Percentiles rank a stretch among this genome's conserved stretches.
Conservation (phyloP, 1,139 yeast species). For the Arxiozyma slooffiae region DNA sequence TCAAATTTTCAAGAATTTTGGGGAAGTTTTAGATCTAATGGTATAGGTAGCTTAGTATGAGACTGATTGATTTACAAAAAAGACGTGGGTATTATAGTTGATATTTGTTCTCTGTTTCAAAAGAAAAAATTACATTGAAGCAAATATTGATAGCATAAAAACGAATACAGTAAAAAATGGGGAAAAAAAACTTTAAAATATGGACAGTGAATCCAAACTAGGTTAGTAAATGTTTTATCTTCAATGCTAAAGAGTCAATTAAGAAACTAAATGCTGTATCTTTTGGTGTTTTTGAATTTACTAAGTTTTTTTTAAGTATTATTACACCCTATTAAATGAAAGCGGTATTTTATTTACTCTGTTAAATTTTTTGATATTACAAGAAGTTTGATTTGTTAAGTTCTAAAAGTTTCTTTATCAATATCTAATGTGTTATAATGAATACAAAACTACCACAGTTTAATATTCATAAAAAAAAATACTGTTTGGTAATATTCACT, state of each 20-base stretch:
- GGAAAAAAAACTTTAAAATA: background rate
- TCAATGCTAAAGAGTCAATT: too few relatives aligned
- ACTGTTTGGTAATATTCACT: too few relatives aligned
- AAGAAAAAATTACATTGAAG: background rate
- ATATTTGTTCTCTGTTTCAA: background rate
- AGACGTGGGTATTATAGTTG: background rate
- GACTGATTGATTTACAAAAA: background rate
- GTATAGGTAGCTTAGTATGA: background rate
- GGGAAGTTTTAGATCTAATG: background rate
- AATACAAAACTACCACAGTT: too few relatives aligned
- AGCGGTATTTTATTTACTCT: too few relatives aligned
- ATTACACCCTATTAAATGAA: too few relatives aligned
- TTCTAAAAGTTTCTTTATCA: too few relatives aligned
- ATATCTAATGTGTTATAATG: too few relatives aligned
- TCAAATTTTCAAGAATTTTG: background rate
- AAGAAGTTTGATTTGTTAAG: too few relatives aligned
- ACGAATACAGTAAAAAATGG: background rate
- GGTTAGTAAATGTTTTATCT: background rate
- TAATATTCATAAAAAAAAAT: too few relatives aligned
- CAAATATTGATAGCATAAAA: background rate
- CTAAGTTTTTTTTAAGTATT: too few relatives aligned
- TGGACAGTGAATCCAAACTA: background rate
- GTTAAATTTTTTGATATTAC: too few relatives aligned
- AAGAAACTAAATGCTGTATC: background rate
- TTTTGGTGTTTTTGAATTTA: background rate